A percentile compares a stretch with the other conserved stretches of the same genome.
Conservation (phyloP, 2,329 filamentous ascomycete genomes). For the Penicillium brasilianum region DNA sequence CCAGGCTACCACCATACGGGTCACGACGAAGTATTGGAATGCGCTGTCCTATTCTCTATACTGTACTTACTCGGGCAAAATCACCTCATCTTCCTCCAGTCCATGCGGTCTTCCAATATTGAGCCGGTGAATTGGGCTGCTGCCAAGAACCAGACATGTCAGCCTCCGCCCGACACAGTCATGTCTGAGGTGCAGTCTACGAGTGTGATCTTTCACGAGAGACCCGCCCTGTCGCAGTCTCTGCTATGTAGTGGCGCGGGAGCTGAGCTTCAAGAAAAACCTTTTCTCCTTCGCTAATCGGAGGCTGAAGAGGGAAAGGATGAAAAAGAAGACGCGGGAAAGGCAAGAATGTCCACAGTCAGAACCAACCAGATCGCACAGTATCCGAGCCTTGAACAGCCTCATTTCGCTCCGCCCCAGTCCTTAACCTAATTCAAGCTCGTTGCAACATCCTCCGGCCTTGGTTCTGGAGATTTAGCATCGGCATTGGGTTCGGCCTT, state of each 20-base stretch:
- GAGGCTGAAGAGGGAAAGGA: slow-evolving; percentile 4
- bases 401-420: neutral
- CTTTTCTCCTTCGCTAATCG: neutral
- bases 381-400: slow-evolving; percentile 3
- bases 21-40: neutral
- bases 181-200: neutral
- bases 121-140: neutral
- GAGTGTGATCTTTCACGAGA: neutral
- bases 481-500: neutral
- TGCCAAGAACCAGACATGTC: neutral
- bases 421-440: neutral
- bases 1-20: neutral
- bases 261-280: neutral
- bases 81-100: neutral
- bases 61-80: too few relatives aligned
- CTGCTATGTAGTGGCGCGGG: neutral
- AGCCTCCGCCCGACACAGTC: neutral
- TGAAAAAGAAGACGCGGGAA: neutral
- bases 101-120: neutral
- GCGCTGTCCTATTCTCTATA: neutral
- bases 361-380: neutral
- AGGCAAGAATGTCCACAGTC: neutral
- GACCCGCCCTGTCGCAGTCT: neutral
- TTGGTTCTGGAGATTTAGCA: neutral
- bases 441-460: neutral